A percentile compares a stretch with the other conserved stretches of the same genome.
Evolutionary conservation across 2,329 filamentous ascomycete genomes (phyloP).

Genomic region (Eurotiales sp.): DNA sequence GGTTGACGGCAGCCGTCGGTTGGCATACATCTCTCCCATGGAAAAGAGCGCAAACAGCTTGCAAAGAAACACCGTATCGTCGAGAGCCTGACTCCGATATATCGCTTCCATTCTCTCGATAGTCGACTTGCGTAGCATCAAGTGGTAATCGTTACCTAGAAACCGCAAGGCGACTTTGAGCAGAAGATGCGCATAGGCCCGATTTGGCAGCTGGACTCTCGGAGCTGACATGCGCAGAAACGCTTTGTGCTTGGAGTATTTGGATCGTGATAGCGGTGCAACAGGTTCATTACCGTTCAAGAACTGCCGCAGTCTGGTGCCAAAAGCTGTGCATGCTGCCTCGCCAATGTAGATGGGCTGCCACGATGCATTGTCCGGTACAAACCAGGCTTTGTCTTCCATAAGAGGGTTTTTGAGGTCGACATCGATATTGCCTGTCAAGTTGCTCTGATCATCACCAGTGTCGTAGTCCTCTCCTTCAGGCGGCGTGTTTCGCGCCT

Average conservation of each 20-base stretch:
- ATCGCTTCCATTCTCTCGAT: constrained; percentile 16
- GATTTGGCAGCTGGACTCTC: constrained; percentile 16
- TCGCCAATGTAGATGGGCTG: constrained; percentile 17
- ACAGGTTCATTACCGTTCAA: constrained; percentile 14
- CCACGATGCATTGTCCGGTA: constrained; percentile 14
- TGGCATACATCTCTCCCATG: constrained; percentile 19
- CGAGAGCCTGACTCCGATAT: constrained; percentile 12
- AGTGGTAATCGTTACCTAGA: constrained; percentile 18
- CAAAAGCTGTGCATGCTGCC: constrained; percentile 16
- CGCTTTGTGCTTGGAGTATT: constrained; percentile 14
- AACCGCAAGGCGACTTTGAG: constrained; percentile 19
- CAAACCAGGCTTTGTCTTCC: constrained; percentile 17
- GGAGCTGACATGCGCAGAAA: constrained; percentile 14
- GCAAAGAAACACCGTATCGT: constrained; percentile 17
- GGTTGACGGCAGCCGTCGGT: constrained; percentile 13
- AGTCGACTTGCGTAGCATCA: constrained; percentile 18
- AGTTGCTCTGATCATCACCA: background rate
- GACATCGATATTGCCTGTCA: constrained; percentile 7
- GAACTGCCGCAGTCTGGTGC: constrained; percentile 16
- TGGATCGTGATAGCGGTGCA: constrained; percentile 14
- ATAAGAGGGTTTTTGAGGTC: constrained; percentile 16
- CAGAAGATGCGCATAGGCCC: constrained; percentile 17
- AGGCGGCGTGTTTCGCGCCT: constrained; percentile 4
- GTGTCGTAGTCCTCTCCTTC: background rate
- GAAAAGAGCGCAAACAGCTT: constrained; percentile 19